Percentiles rank a stretch among this genome's conserved stretches.
Evolutionary conservation across 208 protist species (phyloP).

Genomic region (Sergeia podlipaevii): DNA sequence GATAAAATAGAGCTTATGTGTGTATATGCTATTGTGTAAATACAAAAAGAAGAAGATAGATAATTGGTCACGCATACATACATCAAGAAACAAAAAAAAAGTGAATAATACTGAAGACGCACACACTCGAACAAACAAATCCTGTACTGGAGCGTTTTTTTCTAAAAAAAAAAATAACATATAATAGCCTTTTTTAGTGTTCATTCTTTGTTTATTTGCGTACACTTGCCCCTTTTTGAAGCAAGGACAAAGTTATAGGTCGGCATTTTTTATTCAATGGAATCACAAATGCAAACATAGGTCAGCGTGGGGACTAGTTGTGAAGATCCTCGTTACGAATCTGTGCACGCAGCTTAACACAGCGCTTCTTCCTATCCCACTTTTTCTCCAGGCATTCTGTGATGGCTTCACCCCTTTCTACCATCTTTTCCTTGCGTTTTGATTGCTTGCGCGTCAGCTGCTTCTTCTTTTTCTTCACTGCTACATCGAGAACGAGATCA

Average conservation of each 20-base stretch:
- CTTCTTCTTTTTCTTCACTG: conserved; percentile 60
- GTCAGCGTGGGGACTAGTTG: conserved; percentile 16
- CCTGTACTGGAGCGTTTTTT: no score
- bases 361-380: conserved; percentile 71
- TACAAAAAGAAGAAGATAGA: no score
- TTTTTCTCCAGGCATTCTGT: conserved; percentile 52
- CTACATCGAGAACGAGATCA: conserved; percentile 56
- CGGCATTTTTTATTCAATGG: background rate
- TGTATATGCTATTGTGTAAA: no score
- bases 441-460: conserved; percentile 70
- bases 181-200: background rate
- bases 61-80: no score
- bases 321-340: conserved; percentile 83
- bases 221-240: background rate
- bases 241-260: no score
- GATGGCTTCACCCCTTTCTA: conserved; percentile 53
- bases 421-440: conserved; percentile 52
- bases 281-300: background rate
- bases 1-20: no score
- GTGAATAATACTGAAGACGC: no score
- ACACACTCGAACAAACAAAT: no score
- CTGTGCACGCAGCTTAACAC: conserved; percentile 83
- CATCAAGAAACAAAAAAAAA: no score
- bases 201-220: background rate
- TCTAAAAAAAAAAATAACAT: conserved; percentile 9